Base-by-base conservation (phyloP, 306 rosid species). In the Glycyrrhiza uralensis region DNA sequence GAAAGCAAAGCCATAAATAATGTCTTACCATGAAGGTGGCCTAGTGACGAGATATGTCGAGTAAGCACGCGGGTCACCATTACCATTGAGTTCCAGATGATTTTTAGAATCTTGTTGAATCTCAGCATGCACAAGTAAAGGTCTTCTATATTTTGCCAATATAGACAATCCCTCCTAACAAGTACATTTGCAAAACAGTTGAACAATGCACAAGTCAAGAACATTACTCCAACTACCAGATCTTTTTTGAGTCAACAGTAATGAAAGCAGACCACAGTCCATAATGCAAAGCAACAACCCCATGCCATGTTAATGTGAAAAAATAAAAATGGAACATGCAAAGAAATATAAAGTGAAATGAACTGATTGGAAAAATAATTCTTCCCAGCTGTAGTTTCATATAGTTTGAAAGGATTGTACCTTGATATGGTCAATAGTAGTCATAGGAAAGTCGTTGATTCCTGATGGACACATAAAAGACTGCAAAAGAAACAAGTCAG, bases 391-490 rank as follows among this genome's bases (percentile, higher is more conserved):
- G 17, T 57, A 42, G 70, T 42, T 44, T 42, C 6, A 6, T 33
- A 17, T 10, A 9, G 26, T 52, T 60, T 52, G 29, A 14, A 76
- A 77, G 29, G 58, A 29, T 66, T 12, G n/a, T 76, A 93, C 98
- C 96, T 90, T 90, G 79, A 93, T 91, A 71, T 93, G 96, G 69
- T 76, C 86, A 85, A 77, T 78, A 42, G 88, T 87, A 69, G 94
- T 77, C 98, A 93, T 91, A 10, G 98, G 96, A 75, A 93, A 93
- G 82, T 93, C 98, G 33, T 87, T 0, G 78, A 93, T 91, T 81
- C 98, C 98, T 1, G 98, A 93, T 74, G 98, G 98, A 76, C 96
- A 91, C 98, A 93, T 91, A 72, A 93, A 93, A 57, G 97, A 87
- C 98, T 93, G 66, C 89, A 80, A 83, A 75, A 62, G 54, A 14